Percentiles rank a stretch among this genome's conserved stretches.
Evolutionary conservation across 768 basidiomycete species (phyloP).

Genomic region (Panellus pusillus): DNA sequence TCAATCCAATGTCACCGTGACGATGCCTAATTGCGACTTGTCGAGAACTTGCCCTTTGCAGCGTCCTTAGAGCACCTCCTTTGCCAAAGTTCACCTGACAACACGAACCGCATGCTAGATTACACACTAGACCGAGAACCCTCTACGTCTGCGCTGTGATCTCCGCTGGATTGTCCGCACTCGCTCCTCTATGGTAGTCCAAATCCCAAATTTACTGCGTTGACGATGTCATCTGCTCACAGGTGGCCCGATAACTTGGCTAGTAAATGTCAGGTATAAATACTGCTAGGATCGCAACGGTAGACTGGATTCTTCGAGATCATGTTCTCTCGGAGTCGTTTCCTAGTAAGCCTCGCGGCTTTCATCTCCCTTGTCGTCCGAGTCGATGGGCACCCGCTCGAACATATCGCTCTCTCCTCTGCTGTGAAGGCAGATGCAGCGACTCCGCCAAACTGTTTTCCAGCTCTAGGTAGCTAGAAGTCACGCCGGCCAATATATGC

Average conservation of each 20-base stretch:
- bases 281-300: no score
- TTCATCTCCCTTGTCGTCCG: neutral
- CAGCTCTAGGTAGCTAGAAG: constrained; percentile 27
- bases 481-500: no score
- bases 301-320: neutral
- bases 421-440: constrained; percentile 9
- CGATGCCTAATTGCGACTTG: neutral
- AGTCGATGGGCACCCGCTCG: neutral
- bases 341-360: constrained; percentile 7
- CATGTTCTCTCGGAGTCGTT: neutral
- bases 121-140: no score
- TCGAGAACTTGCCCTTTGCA: no score
- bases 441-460: constrained; percentile 38
- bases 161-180: no score
- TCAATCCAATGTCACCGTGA: no score
- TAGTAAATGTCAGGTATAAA: neutral
- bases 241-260: neutral
- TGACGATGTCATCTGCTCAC: constrained; percentile 12
- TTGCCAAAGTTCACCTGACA: no score
- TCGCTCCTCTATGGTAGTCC: neutral
- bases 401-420: neutral
- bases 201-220: neutral
- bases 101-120: no score
- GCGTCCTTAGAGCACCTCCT: no score
- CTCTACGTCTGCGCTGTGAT: no score